These are phyloP conservation scores for Yamadazyma sp. DNA, from an alignment of 1,139 yeast species.

Conservation along the genomic window DNA sequence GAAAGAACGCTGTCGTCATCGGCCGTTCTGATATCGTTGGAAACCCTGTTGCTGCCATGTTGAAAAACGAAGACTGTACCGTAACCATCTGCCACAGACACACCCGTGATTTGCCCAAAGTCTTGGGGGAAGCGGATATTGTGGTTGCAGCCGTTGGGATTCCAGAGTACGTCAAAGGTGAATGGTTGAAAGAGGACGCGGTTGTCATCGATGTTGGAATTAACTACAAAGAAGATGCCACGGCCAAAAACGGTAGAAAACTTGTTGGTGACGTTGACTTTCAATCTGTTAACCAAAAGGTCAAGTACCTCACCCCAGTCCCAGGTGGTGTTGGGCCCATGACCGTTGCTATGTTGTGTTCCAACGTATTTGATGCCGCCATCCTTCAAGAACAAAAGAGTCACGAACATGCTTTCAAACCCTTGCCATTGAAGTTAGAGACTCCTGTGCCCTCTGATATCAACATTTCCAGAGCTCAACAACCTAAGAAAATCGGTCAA, in stretches of 20 bases:
- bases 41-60: slow-evolving; percentile 72
- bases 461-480: slow-evolving; percentile 70
- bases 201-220: slow-evolving; percentile 80
- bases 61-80: slow-evolving; percentile 72
- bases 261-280: slow-evolving; percentile 80
- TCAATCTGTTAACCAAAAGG: slow-evolving; percentile 53
- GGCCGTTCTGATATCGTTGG: slow-evolving; percentile 87
- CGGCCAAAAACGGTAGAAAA: slow-evolving; percentile 62
- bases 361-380: slow-evolving; percentile 69
- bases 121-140: slow-evolving; percentile 64
- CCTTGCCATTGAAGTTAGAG: slow-evolving; percentile 50
- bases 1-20: slow-evolving; percentile 73
- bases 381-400: slow-evolving; percentile 50
- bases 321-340: slow-evolving; percentile 92
- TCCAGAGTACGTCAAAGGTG: slow-evolving; percentile 68
- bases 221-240: slow-evolving; percentile 64
- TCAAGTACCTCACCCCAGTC: slow-evolving; percentile 72
- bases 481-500: slow-evolving; percentile 62
- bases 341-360: slow-evolving; percentile 82
- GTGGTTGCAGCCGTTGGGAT: slow-evolving; percentile 78
- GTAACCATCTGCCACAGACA: slow-evolving; percentile 72
- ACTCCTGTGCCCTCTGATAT: slow-evolving; percentile 76
- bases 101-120: slow-evolving; percentile 51
- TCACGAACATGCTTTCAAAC: slow-evolving; percentile 45
- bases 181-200: slow-evolving; percentile 69